A percentile compares a stretch with the other conserved stretches of the same genome.
Evolutionary conservation across 163 green algal species (phyloP).

Genomic region (Chloromonas sp.): DNA sequence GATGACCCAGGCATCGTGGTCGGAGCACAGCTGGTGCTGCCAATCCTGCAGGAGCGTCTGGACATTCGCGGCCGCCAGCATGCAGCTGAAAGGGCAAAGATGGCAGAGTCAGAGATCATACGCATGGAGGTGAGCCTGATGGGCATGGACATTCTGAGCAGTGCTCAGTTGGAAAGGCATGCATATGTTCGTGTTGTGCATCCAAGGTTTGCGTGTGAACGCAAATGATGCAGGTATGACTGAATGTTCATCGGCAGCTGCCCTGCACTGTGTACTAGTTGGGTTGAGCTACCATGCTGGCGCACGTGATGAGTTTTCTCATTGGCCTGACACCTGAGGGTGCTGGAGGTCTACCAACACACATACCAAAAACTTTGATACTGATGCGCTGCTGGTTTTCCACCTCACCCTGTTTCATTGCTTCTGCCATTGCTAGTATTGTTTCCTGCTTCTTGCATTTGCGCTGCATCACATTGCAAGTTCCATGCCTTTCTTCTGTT

Average conservation of each 20-base stretch:
- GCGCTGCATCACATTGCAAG: too few relatives aligned
- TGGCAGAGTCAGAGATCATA: constrained; percentile 61
- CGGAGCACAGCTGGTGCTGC: constrained; percentile 63
- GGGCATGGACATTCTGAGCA: not conserved
- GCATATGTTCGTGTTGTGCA: not conserved
- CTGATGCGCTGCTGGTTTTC: constrained; percentile 18
- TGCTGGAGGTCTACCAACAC: constrained; percentile 13
- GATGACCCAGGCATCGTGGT: constrained; percentile 70
- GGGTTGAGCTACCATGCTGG: not conserved
- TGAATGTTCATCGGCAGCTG: too few relatives aligned
- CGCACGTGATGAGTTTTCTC: constrained; percentile 17
- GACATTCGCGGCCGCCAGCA: constrained; percentile 52
- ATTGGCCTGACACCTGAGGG: constrained; percentile 17
- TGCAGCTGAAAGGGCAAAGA: constrained; percentile 47
- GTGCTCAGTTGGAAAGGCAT: not conserved
- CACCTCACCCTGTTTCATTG: not conserved
- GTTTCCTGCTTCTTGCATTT: too few relatives aligned
- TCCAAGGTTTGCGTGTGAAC: too few relatives aligned
- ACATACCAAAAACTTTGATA: constrained; percentile 42
- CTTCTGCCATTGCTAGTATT: too few relatives aligned
- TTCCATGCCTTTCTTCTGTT: too few relatives aligned
- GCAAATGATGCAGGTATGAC: too few relatives aligned
- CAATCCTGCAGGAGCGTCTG: constrained; percentile 69
- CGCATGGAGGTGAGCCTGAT: constrained; percentile 57
- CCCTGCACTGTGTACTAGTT: too few relatives aligned